Evolutionary conservation across 345 rosid genomes (phyloP).

Genomic region (Brassica incana): DNA sequence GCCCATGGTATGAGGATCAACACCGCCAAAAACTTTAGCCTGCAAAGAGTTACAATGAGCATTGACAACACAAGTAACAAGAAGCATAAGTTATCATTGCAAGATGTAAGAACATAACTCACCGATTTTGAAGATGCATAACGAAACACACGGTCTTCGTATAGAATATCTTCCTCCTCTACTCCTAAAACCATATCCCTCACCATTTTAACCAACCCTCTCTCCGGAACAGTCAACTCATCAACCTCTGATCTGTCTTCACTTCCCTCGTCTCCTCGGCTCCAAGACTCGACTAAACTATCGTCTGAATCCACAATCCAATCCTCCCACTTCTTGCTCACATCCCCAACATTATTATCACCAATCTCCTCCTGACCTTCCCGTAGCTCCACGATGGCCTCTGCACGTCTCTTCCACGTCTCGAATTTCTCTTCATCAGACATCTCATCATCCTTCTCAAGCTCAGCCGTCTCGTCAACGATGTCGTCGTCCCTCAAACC

Average conservation of each 20-base stretch:
- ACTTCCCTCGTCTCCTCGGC: slow-evolving; percentile 36
- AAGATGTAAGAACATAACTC: slow-evolving; percentile 30
- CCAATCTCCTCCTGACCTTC: slow-evolving; percentile 65
- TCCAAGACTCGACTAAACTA: slow-evolving; percentile 48
- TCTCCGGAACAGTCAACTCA: slow-evolving; percentile 47
- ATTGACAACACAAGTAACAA: slow-evolving; percentile 4
- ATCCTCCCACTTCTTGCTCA: slow-evolving; percentile 88
- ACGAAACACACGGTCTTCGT: slow-evolving; percentile 85
- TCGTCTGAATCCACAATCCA: slow-evolving; percentile 73
- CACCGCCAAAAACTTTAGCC: slow-evolving; percentile 83
- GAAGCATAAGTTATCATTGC: neutral
- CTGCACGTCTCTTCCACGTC: slow-evolving; percentile 91
- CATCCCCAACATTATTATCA: slow-evolving; percentile 35
- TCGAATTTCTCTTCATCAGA: slow-evolving; percentile 69
- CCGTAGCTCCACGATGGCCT: slow-evolving; percentile 87
- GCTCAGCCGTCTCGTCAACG: slow-evolving; percentile 45
- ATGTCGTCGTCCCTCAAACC: slow-evolving; percentile 68
- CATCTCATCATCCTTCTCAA: slow-evolving; percentile 44
- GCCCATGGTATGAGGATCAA: slow-evolving; percentile 80
- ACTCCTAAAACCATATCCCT: slow-evolving; percentile 73
- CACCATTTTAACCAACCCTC: slow-evolving; percentile 65
- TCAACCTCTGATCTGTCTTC: slow-evolving; percentile 22
- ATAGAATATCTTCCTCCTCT: slow-evolving; percentile 80
- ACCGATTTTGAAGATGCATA: slow-evolving; percentile 85
- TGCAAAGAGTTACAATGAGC: slow-evolving; percentile 44